A percentile compares a stretch with the other conserved stretches of the same genome.
These are phyloP conservation scores for Diplodia scrobiculata DNA, from an alignment of 2,329 filamentous ascomycete species.

Conservation along the genomic window DNA sequence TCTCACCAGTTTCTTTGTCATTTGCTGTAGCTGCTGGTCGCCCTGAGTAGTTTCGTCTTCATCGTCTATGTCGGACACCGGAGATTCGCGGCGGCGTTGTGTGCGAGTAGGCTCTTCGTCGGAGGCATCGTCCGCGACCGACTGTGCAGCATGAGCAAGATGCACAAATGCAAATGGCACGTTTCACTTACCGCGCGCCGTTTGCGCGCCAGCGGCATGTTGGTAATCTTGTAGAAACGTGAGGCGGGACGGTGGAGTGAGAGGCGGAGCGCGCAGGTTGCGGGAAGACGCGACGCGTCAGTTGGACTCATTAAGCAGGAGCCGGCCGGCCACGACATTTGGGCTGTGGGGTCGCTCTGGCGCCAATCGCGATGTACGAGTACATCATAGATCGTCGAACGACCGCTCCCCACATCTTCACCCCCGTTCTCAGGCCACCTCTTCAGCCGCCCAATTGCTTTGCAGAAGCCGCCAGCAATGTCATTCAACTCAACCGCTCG, in stretches of 20 bases:
- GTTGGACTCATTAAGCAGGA: neutral
- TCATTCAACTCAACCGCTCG: slow-evolving; percentile 33
- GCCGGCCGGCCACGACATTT: slow-evolving; percentile 6
- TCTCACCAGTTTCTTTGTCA: slow-evolving; percentile 64
- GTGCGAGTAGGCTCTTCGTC: slow-evolving; percentile 11
- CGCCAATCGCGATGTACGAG: neutral
- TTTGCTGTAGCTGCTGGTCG: slow-evolving; percentile 36
- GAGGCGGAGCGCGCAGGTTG: neutral
- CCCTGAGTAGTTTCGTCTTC: slow-evolving; percentile 3
- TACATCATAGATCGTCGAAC: slow-evolving; percentile 22
- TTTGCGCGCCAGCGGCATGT: slow-evolving; percentile 30
- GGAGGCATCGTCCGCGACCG: slow-evolving; percentile 14
- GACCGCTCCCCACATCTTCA: slow-evolving; percentile 10
- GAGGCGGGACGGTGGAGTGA: neutral
- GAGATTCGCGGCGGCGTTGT: slow-evolving; percentile 26
- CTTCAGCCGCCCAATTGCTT: neutral
- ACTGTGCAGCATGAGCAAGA: neutral
- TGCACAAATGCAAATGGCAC: neutral
- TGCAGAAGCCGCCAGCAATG: slow-evolving; percentile 20
- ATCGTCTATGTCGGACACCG: slow-evolving; percentile 17
- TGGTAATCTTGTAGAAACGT: neutral
- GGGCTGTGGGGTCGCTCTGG: neutral
- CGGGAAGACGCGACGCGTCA: slow-evolving; percentile 16
- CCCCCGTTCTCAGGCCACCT: neutral
- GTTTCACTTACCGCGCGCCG: slow-evolving; percentile 29